Conservation (phyloP, 2,329 filamentous ascomycete genomes). For the Calonectria fujianensis region DNA sequence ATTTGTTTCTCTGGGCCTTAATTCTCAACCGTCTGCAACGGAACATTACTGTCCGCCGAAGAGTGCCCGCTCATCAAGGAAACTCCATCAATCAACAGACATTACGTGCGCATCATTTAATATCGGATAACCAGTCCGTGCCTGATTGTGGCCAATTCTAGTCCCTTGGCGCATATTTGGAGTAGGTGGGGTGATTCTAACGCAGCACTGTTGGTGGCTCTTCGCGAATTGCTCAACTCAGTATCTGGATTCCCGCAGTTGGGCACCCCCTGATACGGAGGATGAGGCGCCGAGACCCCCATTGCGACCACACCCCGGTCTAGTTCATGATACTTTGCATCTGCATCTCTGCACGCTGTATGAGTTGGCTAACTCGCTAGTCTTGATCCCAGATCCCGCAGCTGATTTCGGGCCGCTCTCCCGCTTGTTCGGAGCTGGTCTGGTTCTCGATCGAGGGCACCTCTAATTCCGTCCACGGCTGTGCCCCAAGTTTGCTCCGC, state of each 20-base stretch:
- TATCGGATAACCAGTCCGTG: conserved; percentile 13
- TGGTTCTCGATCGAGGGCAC: not conserved
- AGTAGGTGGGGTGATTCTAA: conserved; percentile 8
- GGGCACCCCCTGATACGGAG: not conserved
- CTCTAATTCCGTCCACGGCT: not conserved
- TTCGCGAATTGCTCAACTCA: not conserved
- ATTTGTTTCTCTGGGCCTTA: not conserved
- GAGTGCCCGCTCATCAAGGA: conserved; percentile 6
- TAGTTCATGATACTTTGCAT: conserved; percentile 16
- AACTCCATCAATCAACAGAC: conserved; percentile 35
- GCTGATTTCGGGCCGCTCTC: conserved; percentile 1
- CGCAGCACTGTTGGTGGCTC: not conserved
- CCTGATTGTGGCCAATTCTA: not conserved
- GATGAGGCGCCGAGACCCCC: conserved; percentile 12
- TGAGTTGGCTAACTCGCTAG: conserved; percentile 4
- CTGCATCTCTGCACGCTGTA: not conserved
- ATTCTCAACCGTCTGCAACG: not conserved
- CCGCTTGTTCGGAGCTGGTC: not conserved
- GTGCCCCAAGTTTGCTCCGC: not conserved
- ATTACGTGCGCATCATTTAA: not conserved
- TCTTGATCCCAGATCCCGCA: not conserved
- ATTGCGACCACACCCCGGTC: conserved; percentile 9
- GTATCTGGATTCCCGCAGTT: not conserved
- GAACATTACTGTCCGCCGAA: conserved; percentile 33
- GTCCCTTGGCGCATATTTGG: conserved; percentile 2